Evolutionary conservation across 2,329 filamentous ascomycete species (phyloP).

Genomic region (Pseudogymnoascus sp.): DNA sequence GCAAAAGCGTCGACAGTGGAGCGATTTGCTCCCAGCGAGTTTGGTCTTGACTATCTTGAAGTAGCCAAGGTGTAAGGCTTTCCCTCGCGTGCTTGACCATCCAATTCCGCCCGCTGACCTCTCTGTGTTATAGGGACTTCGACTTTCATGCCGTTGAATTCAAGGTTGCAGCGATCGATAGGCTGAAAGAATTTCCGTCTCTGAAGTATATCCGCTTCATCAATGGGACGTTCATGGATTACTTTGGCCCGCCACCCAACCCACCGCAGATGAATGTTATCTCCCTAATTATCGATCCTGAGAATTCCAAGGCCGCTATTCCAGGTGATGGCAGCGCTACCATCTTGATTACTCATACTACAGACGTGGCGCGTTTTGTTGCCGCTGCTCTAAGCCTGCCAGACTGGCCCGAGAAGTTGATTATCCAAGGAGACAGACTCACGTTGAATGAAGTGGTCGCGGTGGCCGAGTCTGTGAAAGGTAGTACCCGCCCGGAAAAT

Average conservation of each 20-base stretch:
- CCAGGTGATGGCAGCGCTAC: neutral
- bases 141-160: neutral
- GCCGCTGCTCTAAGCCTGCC: constrained; percentile 16
- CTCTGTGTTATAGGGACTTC: neutral
- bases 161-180: neutral
- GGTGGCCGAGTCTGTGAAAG: constrained; percentile 19
- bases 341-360: constrained; percentile 19
- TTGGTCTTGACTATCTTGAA: constrained; percentile 30
- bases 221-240: neutral
- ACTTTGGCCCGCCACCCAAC: neutral
- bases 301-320: neutral
- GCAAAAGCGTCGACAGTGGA: constrained; percentile 25
- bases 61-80: neutral
- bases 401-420: constrained; percentile 19
- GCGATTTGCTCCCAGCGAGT: constrained; percentile 34
- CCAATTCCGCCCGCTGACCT: neutral
- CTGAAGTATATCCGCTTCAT: neutral
- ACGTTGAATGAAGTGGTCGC: constrained; percentile 23
- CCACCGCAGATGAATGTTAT: neutral
- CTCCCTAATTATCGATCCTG: neutral
- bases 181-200: neutral
- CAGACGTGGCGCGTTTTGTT: constrained; percentile 23
- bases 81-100: neutral
- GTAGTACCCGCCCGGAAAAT: constrained; percentile 6
- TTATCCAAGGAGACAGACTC: constrained; percentile 22